Conservation (phyloP, 2,329 filamentous ascomycete species). For the Pestalotiopsis sp. region DNA sequence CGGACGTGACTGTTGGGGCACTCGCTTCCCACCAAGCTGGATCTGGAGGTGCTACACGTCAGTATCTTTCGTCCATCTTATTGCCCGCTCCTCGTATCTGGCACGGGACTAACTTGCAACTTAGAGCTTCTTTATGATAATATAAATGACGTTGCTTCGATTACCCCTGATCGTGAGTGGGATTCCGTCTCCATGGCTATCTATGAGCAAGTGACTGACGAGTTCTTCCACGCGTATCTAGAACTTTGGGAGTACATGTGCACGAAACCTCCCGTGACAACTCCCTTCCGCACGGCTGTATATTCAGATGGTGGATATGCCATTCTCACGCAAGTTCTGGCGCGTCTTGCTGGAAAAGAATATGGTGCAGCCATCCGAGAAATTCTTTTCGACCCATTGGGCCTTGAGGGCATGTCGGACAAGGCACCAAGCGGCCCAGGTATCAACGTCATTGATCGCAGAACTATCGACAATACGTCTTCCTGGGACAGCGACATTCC, state of each 20-base stretch:
- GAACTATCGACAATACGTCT: not conserved
- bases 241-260: not conserved
- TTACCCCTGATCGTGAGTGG: not conserved
- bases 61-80: not conserved
- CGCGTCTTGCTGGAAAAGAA: not conserved
- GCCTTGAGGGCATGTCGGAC: not conserved
- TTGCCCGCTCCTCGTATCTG: not conserved
- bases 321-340: not conserved
- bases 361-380: not conserved
- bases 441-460: not conserved
- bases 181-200: not conserved
- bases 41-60: not conserved
- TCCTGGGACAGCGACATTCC: not conserved
- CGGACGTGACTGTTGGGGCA: not conserved
- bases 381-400: not conserved
- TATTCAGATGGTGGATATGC: slow-evolving; percentile 4
- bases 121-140: not conserved
- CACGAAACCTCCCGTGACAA: not conserved
- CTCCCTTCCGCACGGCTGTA: not conserved
- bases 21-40: slow-evolving; percentile 4
- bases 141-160: not conserved
- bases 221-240: not conserved
- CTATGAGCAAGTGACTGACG: not conserved
- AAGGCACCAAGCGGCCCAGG: not conserved
- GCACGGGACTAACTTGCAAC: not conserved